Conservation (phyloP, 1,284 basidiomycete genomes). For the Ganoderma leucocontextum region DNA sequence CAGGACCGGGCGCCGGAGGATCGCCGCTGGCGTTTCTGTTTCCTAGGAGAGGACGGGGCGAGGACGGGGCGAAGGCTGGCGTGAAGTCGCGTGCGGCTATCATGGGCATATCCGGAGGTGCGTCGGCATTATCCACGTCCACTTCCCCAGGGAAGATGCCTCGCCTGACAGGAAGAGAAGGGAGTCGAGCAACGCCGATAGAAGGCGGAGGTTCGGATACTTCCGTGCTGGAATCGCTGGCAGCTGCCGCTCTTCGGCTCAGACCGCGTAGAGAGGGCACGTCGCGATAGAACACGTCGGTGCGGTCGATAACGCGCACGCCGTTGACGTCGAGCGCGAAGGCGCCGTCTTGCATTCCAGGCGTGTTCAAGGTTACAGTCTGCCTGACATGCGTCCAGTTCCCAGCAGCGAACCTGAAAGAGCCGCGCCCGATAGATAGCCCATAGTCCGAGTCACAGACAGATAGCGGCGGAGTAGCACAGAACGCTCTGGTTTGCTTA, state of each 20-base stretch:
- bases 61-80: conserved; percentile 17
- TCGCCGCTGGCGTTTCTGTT: not conserved
- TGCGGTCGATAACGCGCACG: conserved; percentile 56
- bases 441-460: conserved; percentile 73
- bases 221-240: not conserved
- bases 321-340: conserved; percentile 61
- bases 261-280: conserved; percentile 26
- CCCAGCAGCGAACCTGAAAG: conserved; percentile 71
- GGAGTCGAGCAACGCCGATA: not conserved
- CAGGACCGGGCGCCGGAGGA: not conserved
- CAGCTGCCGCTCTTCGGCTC: not conserved
- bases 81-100: conserved; percentile 8
- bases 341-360: conserved; percentile 54
- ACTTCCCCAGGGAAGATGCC: not conserved
- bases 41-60: not conserved
- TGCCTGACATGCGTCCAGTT: conserved; percentile 75
- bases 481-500: conserved; percentile 64
- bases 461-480: conserved; percentile 60
- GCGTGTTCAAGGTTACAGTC: conserved; percentile 74
- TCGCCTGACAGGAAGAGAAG: not conserved
- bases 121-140: not conserved
- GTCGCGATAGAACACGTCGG: conserved; percentile 69
- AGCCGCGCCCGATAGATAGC: conserved; percentile 76
- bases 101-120: not conserved
- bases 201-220: not conserved